phyloP scores from a whole-genome alignment of 352 stramenopile species.

The Phytopythium aichiense region DNA sequence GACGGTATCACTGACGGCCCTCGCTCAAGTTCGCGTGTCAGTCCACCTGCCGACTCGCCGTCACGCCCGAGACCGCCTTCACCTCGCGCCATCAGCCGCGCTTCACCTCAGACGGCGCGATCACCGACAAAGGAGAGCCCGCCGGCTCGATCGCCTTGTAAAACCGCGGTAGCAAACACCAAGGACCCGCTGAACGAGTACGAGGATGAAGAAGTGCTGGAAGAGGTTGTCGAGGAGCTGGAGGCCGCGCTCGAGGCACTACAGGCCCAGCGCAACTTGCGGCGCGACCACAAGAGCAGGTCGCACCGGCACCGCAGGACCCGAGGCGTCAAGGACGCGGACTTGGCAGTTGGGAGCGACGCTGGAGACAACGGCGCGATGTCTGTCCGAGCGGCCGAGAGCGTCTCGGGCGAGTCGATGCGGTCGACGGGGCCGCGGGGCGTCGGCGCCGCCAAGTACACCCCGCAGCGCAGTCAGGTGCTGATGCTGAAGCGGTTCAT shows the following conservation, averaged over 20 bases:
- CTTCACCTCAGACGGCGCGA: neutral
- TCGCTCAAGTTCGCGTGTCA: neutral
- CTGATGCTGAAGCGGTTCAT: conserved; percentile 58
- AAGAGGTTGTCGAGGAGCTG: conserved; percentile 11
- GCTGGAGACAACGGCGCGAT: conserved; percentile 1
- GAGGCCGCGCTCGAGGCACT: conserved; percentile 10
- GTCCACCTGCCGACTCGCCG: neutral
- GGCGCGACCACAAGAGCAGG: conserved; percentile 9
- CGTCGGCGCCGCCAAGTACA: conserved; percentile 54
- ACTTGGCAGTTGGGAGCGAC: neutral
- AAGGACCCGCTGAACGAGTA: conserved; percentile 27
- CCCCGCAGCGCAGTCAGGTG: conserved; percentile 42
- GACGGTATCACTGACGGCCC: conserved; percentile 5
- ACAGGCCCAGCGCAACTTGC: conserved; percentile 4
- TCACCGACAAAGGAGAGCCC: neutral
- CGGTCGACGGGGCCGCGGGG: conserved; percentile 16
- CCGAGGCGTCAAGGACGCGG: neutral
- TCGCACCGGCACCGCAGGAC: neutral
- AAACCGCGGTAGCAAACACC: neutral
- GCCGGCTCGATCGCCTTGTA: neutral
- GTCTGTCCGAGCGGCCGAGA: conserved; percentile 26
- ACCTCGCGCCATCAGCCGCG: neutral
- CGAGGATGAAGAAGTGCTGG: conserved; percentile 38
- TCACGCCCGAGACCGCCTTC: neutral
- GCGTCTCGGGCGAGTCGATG: conserved; percentile 20